Base-by-base conservation (phyloP, 345 rosid genomes). In the Moringa oleifera region DNA sequence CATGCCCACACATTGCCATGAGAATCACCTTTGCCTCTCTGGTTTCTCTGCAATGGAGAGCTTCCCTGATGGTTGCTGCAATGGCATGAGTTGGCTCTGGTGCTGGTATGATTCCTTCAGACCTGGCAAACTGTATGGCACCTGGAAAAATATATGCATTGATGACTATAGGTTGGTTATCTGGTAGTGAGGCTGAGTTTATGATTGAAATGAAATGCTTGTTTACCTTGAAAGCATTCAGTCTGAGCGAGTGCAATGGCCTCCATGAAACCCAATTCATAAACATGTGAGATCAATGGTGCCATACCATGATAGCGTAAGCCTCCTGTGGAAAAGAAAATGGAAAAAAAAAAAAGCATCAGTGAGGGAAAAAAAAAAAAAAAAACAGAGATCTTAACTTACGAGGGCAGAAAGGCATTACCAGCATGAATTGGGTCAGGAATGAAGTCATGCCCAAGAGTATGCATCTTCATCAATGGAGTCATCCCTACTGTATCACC, bases 401-500 rank as follows among this genome's bases (percentile, higher is more conserved):
- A 37, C 1, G 19, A 53, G 59, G 51, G 23, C 50, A 61, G 60
- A 19, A 62, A 55, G 0, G 47, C 20, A 46, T 66, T 80, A 93
- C 97, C 98, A 0, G 97, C 86, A 56, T 93, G 98, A 68, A 93
- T 93, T n/a, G 97, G 97, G 65, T 93, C 97, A 5, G 97, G 98
- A 69, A 93, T 84, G 77, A 93, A 93, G 74, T 87, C 96, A 33
- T 93, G 98, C 23, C 98, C 98, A 20, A 93, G 83, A 45, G 98
- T 93, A 67, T 93, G 98, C 98, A 93, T 90, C 94, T 93, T 93
- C 98, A 90, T 86, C 81, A 93, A 69, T 33, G 98, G 98, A 55
- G 97, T 93, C 85, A 93, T 20, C 66, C 97, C 97, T 13, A 85
- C 98, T 0, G 91, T 87, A 57, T 89, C 98, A 0, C 94, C 97